These are phyloP conservation scores for Phytopythium litorale DNA, from an alignment of 352 stramenopile genomes.

Conservation along the genomic window DNA sequence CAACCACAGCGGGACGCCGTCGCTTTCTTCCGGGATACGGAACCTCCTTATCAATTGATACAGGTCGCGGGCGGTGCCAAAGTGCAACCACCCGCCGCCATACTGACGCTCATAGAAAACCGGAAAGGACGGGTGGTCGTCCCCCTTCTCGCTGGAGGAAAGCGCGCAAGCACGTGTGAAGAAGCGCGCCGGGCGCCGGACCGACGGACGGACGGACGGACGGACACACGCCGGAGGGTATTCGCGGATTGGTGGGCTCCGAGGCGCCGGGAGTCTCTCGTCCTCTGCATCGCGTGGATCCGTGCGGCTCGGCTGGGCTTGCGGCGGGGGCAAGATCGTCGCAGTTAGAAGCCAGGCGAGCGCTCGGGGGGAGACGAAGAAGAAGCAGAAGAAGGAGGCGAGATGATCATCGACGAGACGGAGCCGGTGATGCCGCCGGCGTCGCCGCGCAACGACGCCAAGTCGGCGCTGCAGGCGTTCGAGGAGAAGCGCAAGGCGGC, in stretches of 20 bases:
- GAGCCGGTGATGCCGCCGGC: constrained; percentile 19
- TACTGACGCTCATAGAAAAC: neutral
- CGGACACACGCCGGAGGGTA: neutral
- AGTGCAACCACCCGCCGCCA: neutral
- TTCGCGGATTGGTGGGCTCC: constrained; percentile 2
- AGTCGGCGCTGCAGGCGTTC: constrained; percentile 17
- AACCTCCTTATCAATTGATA: neutral
- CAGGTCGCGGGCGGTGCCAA: neutral
- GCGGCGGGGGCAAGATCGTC: neutral
- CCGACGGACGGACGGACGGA: neutral
- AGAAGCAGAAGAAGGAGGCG: neutral
- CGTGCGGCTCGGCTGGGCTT: neutral
- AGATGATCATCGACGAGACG: constrained; percentile 13
- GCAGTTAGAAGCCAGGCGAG: neutral
- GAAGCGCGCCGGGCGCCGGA: neutral
- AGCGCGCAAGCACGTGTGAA: neutral
- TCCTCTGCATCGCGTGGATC: neutral
- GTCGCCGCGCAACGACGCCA: constrained; percentile 24
- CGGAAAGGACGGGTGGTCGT: constrained; percentile 1
- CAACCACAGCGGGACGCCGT: neutral
- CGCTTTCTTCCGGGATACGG: neutral
- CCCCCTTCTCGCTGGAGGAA: neutral
- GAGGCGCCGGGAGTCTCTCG: neutral
- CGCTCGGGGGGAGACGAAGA: too few species aligned
- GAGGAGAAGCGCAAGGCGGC: constrained; percentile 47